Percentiles rank a stretch among this genome's conserved stretches.
Evolutionary conservation across 495 filamentous ascomycete genomes (phyloP).

Genomic region (Neurospora sp.): DNA sequence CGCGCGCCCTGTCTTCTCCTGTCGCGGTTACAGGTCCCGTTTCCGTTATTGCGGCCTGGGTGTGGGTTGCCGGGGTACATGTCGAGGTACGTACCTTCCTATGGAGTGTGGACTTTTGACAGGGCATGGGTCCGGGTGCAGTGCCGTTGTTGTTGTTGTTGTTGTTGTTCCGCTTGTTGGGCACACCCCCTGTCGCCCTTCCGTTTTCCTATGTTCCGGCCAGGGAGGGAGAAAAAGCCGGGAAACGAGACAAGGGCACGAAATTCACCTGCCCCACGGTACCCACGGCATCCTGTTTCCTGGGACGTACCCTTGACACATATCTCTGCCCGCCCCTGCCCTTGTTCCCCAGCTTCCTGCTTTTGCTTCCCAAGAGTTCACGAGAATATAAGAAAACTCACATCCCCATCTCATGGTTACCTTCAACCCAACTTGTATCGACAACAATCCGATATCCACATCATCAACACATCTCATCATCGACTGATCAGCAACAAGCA

Average conservation of each 20-base stretch:
- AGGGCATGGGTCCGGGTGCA: background rate
- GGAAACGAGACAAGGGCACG: background rate
- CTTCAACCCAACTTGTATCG: background rate
- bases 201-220: background rate
- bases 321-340: background rate
- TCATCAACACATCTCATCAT: constrained; percentile 6
- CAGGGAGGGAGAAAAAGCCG: background rate
- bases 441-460: constrained; percentile 1
- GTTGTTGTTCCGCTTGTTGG: background rate
- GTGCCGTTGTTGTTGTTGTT: background rate
- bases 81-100: background rate
- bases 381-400: constrained; percentile 8
- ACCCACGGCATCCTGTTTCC: constrained; percentile 15
- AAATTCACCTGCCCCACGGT: constrained; percentile 18
- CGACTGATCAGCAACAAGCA: background rate
- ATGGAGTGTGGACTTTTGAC: background rate
- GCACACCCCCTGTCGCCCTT: background rate
- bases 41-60: background rate
- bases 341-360: constrained; percentile 6
- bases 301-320: constrained; percentile 11
- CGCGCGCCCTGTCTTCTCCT: background rate
- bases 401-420: constrained; percentile 5
- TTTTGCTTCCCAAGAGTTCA: background rate
- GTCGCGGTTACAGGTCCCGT: background rate
- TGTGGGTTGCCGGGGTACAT: background rate